Percentiles rank a stretch among this genome's conserved stretches.
phyloP scores from a whole-genome alignment of 2,329 filamentous ascomycete species.

The Fusarium papillatum region DNA sequence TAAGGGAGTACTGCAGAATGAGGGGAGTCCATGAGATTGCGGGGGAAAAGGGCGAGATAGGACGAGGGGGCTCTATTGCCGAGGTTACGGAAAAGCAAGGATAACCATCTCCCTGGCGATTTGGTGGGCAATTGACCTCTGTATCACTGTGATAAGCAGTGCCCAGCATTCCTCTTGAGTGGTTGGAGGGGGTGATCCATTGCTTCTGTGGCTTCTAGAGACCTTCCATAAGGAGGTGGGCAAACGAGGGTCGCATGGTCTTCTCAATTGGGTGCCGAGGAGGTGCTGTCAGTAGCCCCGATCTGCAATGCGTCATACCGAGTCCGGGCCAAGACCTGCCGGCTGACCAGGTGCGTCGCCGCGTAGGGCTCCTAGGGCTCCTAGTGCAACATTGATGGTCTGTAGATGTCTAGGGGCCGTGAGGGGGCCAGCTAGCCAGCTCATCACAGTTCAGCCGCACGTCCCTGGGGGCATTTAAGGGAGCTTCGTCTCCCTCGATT shows the following conservation, averaged over 20 bases:
- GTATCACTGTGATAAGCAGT: conserved; percentile 1
- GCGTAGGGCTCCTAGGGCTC: conserved; percentile 26
- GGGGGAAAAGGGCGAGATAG: background rate
- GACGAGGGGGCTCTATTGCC: background rate
- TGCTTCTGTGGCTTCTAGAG: conserved; percentile 20
- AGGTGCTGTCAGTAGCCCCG: conserved; percentile 18
- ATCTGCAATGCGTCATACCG: conserved; percentile 37
- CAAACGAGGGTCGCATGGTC: conserved; percentile 26
- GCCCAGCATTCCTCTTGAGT: conserved; percentile 17
- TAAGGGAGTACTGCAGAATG: conserved; percentile 1
- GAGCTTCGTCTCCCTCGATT: conserved; percentile 20
- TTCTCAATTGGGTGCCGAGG: conserved; percentile 21
- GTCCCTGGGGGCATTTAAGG: conserved; percentile 27
- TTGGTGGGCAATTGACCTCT: background rate
- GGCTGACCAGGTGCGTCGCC: conserved; percentile 34
- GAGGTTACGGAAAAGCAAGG: background rate
- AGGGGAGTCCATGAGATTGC: background rate
- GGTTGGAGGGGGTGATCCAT: background rate
- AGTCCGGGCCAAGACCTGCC: conserved; percentile 33
- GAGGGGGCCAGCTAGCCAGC: conserved; percentile 2
- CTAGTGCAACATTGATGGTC: conserved; percentile 4
- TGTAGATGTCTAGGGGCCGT: conserved; percentile 16
- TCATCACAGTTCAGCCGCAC: conserved; percentile 29
- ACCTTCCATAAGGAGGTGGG: conserved; percentile 15
- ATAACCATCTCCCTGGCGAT: background rate